Evolutionary conservation across 23 red algal species (phyloP).

Genomic region (Chondrus crispus): DNA sequence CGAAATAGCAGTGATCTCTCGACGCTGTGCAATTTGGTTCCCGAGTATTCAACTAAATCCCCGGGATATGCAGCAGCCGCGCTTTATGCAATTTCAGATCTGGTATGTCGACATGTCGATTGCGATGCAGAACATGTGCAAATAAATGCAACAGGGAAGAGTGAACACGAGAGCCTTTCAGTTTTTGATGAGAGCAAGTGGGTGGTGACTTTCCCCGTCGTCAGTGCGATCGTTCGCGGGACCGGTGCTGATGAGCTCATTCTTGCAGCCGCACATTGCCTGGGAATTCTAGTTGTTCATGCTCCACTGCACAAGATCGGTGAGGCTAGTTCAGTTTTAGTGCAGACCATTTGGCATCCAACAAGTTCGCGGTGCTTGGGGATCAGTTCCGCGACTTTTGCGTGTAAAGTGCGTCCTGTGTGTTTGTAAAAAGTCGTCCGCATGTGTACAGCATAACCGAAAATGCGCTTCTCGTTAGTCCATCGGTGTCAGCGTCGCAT

Average conservation of each 20-base stretch:
- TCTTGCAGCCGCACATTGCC: background rate
- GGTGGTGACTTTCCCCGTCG: background rate
- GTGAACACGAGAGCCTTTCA: too few relatives aligned
- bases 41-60: too few relatives aligned
- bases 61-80: background rate
- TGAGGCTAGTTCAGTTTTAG: background rate
- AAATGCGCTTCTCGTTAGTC: too few relatives aligned
- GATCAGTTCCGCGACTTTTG: slow-evolving; percentile 52
- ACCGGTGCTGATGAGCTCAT: background rate
- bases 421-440: too few relatives aligned
- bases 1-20: too few relatives aligned
- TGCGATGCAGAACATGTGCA: background rate
- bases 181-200: background rate
- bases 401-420: slow-evolving; percentile 38
- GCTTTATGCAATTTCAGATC: background rate
- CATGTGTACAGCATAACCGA: too few relatives aligned
- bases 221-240: background rate
- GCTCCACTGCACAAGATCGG: background rate
- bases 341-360: background rate
- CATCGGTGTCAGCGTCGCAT: too few relatives aligned
- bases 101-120: background rate
- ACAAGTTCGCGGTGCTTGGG: slow-evolving; percentile 45
- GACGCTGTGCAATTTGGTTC: too few relatives aligned
- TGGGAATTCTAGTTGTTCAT: background rate
- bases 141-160: too few relatives aligned